phyloP scores from a whole-genome alignment of 768 basidiomycete genomes.

The Goffeauzyma gilvescens region DNA sequence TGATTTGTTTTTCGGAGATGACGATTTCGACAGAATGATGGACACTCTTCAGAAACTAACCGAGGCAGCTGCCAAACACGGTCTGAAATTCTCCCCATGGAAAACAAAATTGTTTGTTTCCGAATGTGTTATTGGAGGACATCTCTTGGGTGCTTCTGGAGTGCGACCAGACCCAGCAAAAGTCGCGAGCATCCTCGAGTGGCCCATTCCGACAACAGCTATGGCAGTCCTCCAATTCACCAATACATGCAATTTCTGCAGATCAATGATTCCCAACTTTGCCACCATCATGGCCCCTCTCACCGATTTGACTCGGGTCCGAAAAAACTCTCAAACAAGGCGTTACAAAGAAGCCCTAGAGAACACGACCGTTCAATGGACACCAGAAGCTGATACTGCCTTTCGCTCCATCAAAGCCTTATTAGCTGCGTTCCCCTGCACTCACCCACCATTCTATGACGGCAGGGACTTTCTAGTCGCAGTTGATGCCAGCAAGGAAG shows the following conservation, averaged over 20 bases:
- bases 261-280: conserved; percentile 32
- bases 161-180: conserved; percentile 33
- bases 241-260: conserved; percentile 33
- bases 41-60: conserved; percentile 24
- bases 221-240: conserved; percentile 31
- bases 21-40: conserved; percentile 29
- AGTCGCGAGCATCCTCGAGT: conserved; percentile 33
- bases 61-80: conserved; percentile 18
- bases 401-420: conserved; percentile 30
- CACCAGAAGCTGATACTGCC: conserved; percentile 7
- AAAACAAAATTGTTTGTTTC: conserved; percentile 34
- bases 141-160: conserved; percentile 27
- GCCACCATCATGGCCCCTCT: conserved; percentile 29
- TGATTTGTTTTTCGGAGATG: conserved; percentile 30
- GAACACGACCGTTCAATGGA: conserved; percentile 19
- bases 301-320: conserved; percentile 21
- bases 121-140: conserved; percentile 33
- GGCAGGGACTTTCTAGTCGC: conserved; percentile 18
- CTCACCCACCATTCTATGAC: conserved; percentile 29
- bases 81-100: conserved; percentile 33
- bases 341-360: conserved; percentile 24
- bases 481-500: conserved; percentile 2
- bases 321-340: conserved; percentile 16
- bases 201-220: conserved; percentile 23
- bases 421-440: conserved; percentile 30